Evolutionary conservation across 106 monocot genomes (phyloP).

Genomic region (Alisma plantagoaquatica): DNA sequence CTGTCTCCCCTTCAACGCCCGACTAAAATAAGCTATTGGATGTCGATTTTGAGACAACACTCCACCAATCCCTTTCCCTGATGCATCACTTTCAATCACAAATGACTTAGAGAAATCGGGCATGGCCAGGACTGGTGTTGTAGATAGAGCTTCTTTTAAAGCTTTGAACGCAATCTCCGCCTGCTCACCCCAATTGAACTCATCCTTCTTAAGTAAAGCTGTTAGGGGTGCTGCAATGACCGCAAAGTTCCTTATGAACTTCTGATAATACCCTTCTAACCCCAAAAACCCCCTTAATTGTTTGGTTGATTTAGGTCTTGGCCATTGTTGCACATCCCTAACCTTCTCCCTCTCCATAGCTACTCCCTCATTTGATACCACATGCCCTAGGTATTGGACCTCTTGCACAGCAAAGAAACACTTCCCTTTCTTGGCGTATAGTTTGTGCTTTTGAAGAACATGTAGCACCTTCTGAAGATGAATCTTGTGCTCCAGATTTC

Average conservation of each 20-base stretch:
- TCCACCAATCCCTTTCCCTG: no score
- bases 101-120: background rate
- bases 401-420: background rate
- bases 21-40: no score
- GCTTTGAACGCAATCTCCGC: background rate
- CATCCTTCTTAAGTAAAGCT: background rate
- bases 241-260: background rate
- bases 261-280: background rate
- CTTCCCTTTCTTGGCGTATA: no score
- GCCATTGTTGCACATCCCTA: background rate
- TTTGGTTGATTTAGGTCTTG: background rate
- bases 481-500: no score
- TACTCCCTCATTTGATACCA: background rate
- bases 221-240: background rate
- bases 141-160: background rate
- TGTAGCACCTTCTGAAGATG: no score
- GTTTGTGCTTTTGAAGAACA: no score
- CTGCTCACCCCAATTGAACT: background rate
- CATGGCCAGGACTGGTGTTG: background rate
- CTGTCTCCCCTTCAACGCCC: no score
- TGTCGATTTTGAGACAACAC: no score
- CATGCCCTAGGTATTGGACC: background rate
- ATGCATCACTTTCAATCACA: no score
- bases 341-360: background rate
- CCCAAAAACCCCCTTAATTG: background rate